Evolutionary conservation across 2,329 filamentous ascomycete genomes (phyloP), one percentile per base, ranked within the genome.

Genomic region (Shiraia sp.): DNA sequence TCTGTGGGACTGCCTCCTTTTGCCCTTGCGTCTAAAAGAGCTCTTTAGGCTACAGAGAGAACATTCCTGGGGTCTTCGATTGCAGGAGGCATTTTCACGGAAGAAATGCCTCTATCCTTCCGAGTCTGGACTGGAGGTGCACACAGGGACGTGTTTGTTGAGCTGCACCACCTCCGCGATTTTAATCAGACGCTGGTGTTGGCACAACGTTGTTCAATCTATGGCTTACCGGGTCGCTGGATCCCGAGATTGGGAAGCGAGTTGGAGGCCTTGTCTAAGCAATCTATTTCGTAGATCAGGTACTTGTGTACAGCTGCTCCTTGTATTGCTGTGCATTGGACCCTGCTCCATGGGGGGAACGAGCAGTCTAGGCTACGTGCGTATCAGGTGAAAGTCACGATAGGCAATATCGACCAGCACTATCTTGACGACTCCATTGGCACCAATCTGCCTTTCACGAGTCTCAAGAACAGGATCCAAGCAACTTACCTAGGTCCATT

Each of bases 141-240:
- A n/a, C n/a, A n/a, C n/a, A n/a, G n/a, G n/a, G n/a, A 35, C 42
- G 39, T 42, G 42, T 36, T 34, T 47, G 44, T 42, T 47, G 44
- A 47, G 38, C 31, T 40, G 38, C 38, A 40, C n/a, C n/a, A n/a
- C n/a, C n/a, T n/a, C n/a, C n/a, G n/a, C n/a, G n/a, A n/a, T n/a
- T n/a, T n/a, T n/a, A n/a, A n/a, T n/a, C n/a, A n/a, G n/a, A 15
- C 27, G 40, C 40, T 33, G 40, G 34, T 49, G 53, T 47, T 53
- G 37, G 49, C 40, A 44, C 40, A 53, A 50, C 44, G 42, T 35
- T 42, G 17, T 43, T 53, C 51, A 40, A 50, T 57, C 44, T 57
- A 49, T 42, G 32, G 46, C 52, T n/a, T n/a, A 51, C 55, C 55
- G 44, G 55, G 53, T 45, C 51, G 48, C 29, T 59, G 55, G 55